Evolutionary conservation across 2,329 filamentous ascomycete species (phyloP).

Genomic region (Penicillium sp.): DNA sequence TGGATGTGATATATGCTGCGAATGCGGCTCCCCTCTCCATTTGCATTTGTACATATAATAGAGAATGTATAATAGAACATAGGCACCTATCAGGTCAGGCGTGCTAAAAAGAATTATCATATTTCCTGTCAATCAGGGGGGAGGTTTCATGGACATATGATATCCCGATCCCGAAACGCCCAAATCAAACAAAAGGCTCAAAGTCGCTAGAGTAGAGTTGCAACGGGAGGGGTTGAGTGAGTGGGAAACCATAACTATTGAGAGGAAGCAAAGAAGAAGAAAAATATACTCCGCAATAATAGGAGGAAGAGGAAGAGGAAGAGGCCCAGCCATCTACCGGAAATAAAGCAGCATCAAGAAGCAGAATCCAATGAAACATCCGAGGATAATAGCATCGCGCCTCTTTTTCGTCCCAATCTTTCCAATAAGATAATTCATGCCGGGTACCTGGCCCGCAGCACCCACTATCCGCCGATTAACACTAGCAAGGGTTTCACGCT

Average conservation of each 20-base stretch:
- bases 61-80: conserved; percentile 32
- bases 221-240: conserved; percentile 13
- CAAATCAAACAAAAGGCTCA: conserved; percentile 13
- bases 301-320: not conserved
- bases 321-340: conserved; percentile 52
- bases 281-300: not conserved
- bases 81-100: conserved; percentile 17
- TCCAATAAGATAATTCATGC: conserved; percentile 87
- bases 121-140: conserved; percentile 14
- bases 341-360: conserved; percentile 85
- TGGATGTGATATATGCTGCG: conserved; percentile 9
- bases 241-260: too few species aligned
- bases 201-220: too few species aligned
- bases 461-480: conserved; percentile 90
- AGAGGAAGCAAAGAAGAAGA: not conserved
- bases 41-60: conserved; percentile 32
- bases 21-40: conserved; percentile 20
- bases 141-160: conserved; percentile 8
- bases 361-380: conserved; percentile 87
- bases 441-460: conserved; percentile 88
- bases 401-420: conserved; percentile 95
- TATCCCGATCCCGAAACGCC: conserved; percentile 25
- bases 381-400: conserved; percentile 92
- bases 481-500: conserved; percentile 83
- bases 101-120: conserved; percentile 19